Evolutionary conservation across 1,284 basidiomycete genomes (phyloP).

Genomic region (Tilletia walkeri): DNA sequence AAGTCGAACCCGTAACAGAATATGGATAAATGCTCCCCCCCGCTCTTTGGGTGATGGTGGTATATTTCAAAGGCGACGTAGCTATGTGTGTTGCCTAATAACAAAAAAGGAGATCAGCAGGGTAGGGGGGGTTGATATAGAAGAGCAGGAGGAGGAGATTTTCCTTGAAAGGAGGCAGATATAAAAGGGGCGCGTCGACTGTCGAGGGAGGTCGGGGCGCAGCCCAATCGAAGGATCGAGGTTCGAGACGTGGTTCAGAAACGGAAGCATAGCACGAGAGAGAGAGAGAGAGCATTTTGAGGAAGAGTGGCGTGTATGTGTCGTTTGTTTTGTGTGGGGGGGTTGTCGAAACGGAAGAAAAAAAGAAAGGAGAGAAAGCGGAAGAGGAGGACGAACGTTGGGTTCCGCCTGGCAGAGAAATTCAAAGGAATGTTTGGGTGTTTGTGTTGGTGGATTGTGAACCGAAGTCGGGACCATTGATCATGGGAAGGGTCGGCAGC

Average conservation of each 20-base stretch:
- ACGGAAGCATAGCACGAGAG: conserved; percentile 1
- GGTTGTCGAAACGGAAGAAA: too few relatives aligned
- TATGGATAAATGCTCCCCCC: neutral
- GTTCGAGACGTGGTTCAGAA: neutral
- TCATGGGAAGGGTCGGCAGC: too few relatives aligned
- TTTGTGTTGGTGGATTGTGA: too few relatives aligned
- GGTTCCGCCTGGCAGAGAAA: neutral
- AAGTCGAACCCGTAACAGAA: neutral
- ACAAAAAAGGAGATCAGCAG: neutral
- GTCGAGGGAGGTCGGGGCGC: too few relatives aligned
- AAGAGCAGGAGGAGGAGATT: neutral
- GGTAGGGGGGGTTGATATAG: neutral
- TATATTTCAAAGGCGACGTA: neutral
- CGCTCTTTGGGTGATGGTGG: neutral
- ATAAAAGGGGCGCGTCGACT: too few relatives aligned
- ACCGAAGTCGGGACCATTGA: too few relatives aligned
- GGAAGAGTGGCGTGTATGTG: neutral
- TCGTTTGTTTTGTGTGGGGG: too few relatives aligned
- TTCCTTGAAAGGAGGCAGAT: too few relatives aligned
- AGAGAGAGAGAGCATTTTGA: neutral
- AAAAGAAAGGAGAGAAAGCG: too few relatives aligned
- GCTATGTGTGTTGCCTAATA: neutral
- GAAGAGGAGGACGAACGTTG: too few relatives aligned
- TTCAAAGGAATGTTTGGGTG: too few relatives aligned
- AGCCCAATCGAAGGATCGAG: neutral